Evolutionary conservation across 2,329 filamentous ascomycete genomes (phyloP), one percentile per base, ranked within the genome.

Genomic region (Coleophoma eucalyptorum): DNA sequence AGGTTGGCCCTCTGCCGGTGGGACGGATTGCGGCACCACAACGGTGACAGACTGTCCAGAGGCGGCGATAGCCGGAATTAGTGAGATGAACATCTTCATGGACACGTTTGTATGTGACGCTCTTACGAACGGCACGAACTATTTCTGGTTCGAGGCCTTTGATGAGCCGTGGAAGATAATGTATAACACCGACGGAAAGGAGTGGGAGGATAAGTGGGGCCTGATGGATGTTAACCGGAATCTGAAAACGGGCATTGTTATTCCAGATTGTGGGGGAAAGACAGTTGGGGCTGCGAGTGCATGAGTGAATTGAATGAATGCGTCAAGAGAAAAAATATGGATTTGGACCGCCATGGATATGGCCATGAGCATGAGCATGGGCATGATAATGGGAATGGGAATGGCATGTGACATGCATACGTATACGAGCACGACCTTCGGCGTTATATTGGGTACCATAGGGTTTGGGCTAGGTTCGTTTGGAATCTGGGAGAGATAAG

Each of bases 81-180:
- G 82, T 16, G 83, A 91, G 66, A 76, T 97, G 74, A 97, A 97
- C 65, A 76, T 74, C n/a, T 91, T 97, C 62, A 86, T 97, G 82
- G 75, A 83, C 2, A 81, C 83, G 56, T 97, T 89, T 86, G 84
- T 97, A 0, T 97, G 93, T 67, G 77, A 83, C 47, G 84, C 88
- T 11, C 71, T 97, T 55, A 74, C 73, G 20, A 96, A 96, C 62
- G 87, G 86, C 43, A 97, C 91, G 2, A 84, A 95, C 58, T 97
- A 96, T 68, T 97, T 97, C 66, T 97, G 93, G 93, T 97, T 97
- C 67, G 89, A 92, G 65, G 90, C 91, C 10, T 97, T 97, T 66
- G 93, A 97, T 66, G 93, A 97, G 76, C 91, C 91, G 2, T 97
- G 93, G 93, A 97, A 97, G 73, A 75, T 87, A 50, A 64, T 69